Evolutionary conservation across 2,329 filamentous ascomycete species (phyloP).

Genomic region (Phaeosphaeria sp.): DNA sequence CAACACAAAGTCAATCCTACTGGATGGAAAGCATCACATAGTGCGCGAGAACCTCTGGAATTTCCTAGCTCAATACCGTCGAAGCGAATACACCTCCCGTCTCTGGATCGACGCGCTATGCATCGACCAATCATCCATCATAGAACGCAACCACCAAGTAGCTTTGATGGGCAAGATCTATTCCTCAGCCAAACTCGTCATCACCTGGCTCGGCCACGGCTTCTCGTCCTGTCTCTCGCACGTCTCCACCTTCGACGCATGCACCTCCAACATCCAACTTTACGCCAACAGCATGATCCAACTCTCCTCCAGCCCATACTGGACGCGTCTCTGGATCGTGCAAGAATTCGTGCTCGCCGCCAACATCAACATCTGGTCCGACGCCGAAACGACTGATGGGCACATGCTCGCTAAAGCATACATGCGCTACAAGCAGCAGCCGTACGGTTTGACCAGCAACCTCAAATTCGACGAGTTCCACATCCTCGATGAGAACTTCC

Average conservation of each 20-base stretch:
- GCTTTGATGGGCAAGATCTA: background rate
- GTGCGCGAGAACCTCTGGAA: background rate
- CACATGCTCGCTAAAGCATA: background rate
- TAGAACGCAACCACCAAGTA: constrained; percentile 7
- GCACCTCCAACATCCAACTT: background rate
- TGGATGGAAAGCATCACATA: background rate
- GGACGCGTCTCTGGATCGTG: background rate
- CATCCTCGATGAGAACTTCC: background rate
- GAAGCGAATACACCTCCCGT: background rate
- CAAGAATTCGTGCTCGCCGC: background rate
- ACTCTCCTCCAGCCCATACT: background rate
- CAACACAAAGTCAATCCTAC: background rate
- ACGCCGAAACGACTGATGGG: background rate
- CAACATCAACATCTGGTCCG: background rate
- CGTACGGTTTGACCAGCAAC: background rate
- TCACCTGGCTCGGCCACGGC: background rate
- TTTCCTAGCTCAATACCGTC: background rate
- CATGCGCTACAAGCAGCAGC: background rate
- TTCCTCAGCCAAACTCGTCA: background rate
- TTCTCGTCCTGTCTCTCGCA: background rate
- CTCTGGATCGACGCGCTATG: constrained; percentile 21
- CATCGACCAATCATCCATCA: constrained; percentile 11
- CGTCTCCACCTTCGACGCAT: background rate
- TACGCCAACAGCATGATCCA: background rate
- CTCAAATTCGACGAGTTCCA: background rate